Evolutionary conservation across 768 basidiomycete genomes (phyloP).

Genomic region (Gymnopilus junonius): DNA sequence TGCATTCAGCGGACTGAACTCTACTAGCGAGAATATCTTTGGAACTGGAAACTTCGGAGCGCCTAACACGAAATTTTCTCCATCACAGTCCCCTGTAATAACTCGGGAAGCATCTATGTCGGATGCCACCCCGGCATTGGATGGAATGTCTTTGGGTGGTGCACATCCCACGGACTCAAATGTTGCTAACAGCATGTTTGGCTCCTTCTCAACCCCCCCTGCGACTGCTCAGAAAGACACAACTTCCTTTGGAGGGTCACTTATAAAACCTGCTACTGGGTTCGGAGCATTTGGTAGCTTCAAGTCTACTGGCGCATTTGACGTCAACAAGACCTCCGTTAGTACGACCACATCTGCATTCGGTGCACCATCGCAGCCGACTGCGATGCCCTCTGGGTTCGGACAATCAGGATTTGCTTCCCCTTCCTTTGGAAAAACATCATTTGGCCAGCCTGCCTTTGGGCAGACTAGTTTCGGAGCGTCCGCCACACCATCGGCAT

Average conservation of each 20-base stretch:
- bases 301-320: constrained; percentile 22
- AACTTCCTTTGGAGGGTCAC: constrained; percentile 30
- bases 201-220: constrained; percentile 32
- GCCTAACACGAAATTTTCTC: not conserved
- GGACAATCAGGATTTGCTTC: constrained; percentile 41
- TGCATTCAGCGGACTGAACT: constrained; percentile 23
- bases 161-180: constrained; percentile 28
- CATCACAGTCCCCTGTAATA: constrained; percentile 33
- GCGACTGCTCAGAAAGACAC: constrained; percentile 23
- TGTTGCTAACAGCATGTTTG: constrained; percentile 40
- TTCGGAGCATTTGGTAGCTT: constrained; percentile 38
- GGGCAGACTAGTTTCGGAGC: constrained; percentile 22
- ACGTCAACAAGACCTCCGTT: constrained; percentile 14
- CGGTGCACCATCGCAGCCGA: constrained; percentile 5
- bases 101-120: constrained; percentile 54
- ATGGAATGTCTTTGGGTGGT: constrained; percentile 38
- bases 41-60: constrained; percentile 31
- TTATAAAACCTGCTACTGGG: constrained; percentile 39
- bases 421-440: constrained; percentile 37
- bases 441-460: constrained; percentile 38
- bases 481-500: constrained; percentile 7
- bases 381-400: constrained; percentile 32
- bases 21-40: constrained; percentile 25
- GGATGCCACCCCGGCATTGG: constrained; percentile 42
- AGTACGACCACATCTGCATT: constrained; percentile 24